Evolutionary conservation across 2,329 filamentous ascomycete species (phyloP), one percentile per base, ranked within the genome.

Genomic region (Dactylonectria macrodidyma): DNA sequence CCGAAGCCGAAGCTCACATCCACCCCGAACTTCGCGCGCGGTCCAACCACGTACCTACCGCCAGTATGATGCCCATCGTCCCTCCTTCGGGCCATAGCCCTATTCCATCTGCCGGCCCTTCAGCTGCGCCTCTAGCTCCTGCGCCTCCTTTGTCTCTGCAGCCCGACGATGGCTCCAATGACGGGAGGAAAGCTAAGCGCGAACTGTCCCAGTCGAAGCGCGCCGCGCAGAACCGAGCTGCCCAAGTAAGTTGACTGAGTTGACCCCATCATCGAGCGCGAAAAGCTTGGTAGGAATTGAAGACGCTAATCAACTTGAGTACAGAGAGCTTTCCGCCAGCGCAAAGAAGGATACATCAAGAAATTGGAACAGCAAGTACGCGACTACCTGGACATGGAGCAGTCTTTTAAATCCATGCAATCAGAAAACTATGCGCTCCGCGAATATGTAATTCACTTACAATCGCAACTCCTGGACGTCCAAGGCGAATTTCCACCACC

Each of bases 281-380:
- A 50, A 56, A 48, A 8, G 5, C 30, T 38, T 55, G 34, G 36
- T 12, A 22, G 16, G 10, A 36, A 14, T 48, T 8, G 5, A 54
- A 19, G 24, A 48, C 52, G 36, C 30, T 78, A 80, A 72, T 81
- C 77, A 47, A 24, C 56, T 46, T 9, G 19, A 61, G 24, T 60
- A 72, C 76, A 99, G 95, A 91, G 96, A 80, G 96, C 96, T 48
- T 99, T 99, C 83, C 93, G 96, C 48, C 95, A 98, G 83, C 93
- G 96, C 70, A 99, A 99, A 80, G 96, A 99, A 82, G 93, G 94
- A 52, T 98, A 99, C 81, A 99, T 99, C 81, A 97, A 97, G 85
- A 97, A 97, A 80, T 88, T 99, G 7, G 96, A 99, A 82, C 93
- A 96, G 78, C 94, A 98, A 79, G 94, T 98, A 59, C 91, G 94